Conservation (phyloP, 352 stramenopile genomes). For the Blastocystis sp. region DNA sequence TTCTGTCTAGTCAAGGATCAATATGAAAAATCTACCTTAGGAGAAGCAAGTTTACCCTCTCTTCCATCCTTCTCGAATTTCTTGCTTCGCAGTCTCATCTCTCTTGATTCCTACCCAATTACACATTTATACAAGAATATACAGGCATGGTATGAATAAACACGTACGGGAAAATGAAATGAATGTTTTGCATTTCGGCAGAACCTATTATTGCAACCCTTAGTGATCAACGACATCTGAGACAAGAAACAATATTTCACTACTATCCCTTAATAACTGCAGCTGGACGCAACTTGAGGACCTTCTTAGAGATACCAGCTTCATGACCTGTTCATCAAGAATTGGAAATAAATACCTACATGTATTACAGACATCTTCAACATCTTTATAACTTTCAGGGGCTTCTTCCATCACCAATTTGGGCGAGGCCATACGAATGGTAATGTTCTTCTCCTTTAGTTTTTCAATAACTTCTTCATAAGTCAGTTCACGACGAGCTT, state of each 20-base stretch:
- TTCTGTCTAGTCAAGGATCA: neutral
- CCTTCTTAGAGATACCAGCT: slow-evolving; percentile 75
- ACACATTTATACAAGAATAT: neutral
- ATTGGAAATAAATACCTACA: slow-evolving; percentile 64
- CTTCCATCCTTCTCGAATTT: slow-evolving; percentile 30
- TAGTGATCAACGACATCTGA: neutral
- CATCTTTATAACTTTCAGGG: slow-evolving; percentile 77
- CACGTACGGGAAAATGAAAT: slow-evolving; percentile 4
- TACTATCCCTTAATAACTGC: slow-evolving; percentile 75
- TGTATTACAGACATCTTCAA: slow-evolving; percentile 77
- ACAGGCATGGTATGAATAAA: neutral
- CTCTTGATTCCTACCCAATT: slow-evolving; percentile 46
- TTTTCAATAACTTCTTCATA: slow-evolving; percentile 71
- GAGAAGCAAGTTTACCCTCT: neutral
- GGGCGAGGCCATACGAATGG: slow-evolving; percentile 74
- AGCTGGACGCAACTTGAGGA: slow-evolving; percentile 74
- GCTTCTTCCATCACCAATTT: slow-evolving; percentile 80
- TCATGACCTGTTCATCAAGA: slow-evolving; percentile 65
- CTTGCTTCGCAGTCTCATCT: slow-evolving; percentile 23
- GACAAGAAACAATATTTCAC: neutral
- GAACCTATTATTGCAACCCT: neutral
- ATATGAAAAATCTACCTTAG: neutral
- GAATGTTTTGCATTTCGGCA: neutral
- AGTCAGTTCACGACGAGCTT: slow-evolving; percentile 67
- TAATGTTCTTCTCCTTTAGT: slow-evolving; percentile 72